Evolutionary conservation across 768 basidiomycete genomes (phyloP).

Genomic region (Porphyrellus cyaneotinctus): DNA sequence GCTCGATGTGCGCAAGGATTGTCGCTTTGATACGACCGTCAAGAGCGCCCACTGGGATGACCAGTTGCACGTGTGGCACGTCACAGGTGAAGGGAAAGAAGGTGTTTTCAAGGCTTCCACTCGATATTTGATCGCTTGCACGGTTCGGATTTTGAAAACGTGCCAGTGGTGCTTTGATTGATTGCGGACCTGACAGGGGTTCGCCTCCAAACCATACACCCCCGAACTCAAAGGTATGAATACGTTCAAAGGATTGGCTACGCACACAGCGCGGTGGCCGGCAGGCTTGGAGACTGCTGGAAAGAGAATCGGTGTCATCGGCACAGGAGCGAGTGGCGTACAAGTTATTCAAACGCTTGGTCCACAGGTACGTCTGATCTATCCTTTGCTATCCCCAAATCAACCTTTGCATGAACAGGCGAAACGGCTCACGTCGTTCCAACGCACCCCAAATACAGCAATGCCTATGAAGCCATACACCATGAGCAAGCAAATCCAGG

Average conservation of each 20-base stretch:
- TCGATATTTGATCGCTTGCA: constrained; percentile 6
- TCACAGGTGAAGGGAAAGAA: constrained; percentile 1
- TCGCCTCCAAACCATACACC: constrained; percentile 7
- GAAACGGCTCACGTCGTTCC: constrained; percentile 8
- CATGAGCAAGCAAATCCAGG: constrained; percentile 9
- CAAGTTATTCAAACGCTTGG: constrained; percentile 4
- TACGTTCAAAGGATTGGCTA: constrained; percentile 4
- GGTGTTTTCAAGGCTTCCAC: constrained; percentile 1
- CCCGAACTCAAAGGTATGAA: constrained; percentile 1
- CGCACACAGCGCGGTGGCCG: constrained; percentile 7
- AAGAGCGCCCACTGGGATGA: constrained; percentile 12
- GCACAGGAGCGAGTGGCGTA: too few species aligned
- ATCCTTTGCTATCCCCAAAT: neutral
- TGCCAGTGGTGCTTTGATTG: neutral
- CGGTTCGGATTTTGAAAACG: neutral
- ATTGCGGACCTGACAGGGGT: neutral
- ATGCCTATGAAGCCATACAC: constrained; percentile 6
- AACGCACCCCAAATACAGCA: constrained; percentile 7
- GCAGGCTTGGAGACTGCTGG: constrained; percentile 1
- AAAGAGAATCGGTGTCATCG: constrained; percentile 2
- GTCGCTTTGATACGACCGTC: constrained; percentile 10
- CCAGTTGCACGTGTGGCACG: constrained; percentile 4
- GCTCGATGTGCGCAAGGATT: constrained; percentile 9
- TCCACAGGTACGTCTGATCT: constrained; percentile 1
- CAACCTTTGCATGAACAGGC: neutral